These are phyloP conservation scores for Alternaria arborescens DNA, from an alignment of 2,329 filamentous ascomycete genomes.

Conservation along the genomic window DNA sequence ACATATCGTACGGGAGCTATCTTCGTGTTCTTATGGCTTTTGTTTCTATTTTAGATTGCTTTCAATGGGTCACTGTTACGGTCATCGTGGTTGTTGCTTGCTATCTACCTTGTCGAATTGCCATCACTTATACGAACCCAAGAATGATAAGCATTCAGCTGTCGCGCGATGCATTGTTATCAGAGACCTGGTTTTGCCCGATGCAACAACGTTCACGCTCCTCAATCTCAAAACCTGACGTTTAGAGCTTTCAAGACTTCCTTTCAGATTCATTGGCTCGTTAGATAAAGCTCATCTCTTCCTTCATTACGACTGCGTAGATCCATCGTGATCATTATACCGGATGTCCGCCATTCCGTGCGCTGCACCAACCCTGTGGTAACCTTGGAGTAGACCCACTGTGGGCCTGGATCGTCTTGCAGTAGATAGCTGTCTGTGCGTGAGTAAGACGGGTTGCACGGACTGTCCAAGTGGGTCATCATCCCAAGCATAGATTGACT, in stretches of 20 bases:
- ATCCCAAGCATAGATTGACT: background rate
- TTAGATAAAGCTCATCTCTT: too few relatives aligned
- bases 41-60: background rate
- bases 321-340: background rate
- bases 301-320: background rate
- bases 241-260: background rate
- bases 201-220: background rate
- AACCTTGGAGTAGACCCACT: background rate
- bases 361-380: background rate
- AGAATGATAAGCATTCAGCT: background rate
- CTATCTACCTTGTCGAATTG: background rate
- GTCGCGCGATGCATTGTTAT: background rate
- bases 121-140: background rate
- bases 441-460: background rate
- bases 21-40: background rate
- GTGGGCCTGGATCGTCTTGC: conserved; percentile 1
- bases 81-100: background rate
- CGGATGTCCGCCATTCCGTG: background rate
- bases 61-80: background rate
- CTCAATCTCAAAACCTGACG: background rate
- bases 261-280: background rate
- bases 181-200: background rate
- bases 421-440: conserved; percentile 5
- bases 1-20: background rate
- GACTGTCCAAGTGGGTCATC: background rate